These are phyloP conservation scores for Handroanthus guayacan DNA, from an alignment of 257 asterid genomes.

Conservation along the genomic window DNA sequence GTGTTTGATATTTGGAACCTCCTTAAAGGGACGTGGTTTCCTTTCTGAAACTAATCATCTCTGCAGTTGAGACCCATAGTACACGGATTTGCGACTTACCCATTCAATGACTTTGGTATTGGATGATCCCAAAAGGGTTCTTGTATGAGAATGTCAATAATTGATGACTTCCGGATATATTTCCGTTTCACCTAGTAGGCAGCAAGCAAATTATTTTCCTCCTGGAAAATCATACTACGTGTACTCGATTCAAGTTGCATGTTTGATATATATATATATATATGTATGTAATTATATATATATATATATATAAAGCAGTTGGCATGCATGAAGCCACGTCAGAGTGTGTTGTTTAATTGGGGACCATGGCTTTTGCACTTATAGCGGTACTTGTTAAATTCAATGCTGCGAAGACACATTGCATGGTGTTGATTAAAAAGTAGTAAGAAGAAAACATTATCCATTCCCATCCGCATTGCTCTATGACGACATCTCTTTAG, in stretches of 20 bases:
- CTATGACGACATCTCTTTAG: background rate
- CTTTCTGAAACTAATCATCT: slow-evolving; percentile 1
- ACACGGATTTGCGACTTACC: no score
- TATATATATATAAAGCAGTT: no score
- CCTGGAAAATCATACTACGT: no score
- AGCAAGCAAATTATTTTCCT: background rate
- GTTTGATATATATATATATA: no score
- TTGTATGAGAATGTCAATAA: no score
- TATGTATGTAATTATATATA: no score
- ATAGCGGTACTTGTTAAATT: background rate
- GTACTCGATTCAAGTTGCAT: no score
- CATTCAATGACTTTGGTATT: no score
- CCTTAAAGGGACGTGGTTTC: background rate
- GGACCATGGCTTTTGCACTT: slow-evolving; percentile 3
- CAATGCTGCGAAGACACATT: background rate
- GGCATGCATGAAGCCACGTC: no score
- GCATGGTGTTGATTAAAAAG: background rate
- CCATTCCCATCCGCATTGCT: slow-evolving; percentile 15
- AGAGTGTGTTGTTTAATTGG: no score
- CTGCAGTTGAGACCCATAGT: background rate
- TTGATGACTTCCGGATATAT: background rate
- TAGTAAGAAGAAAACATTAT: slow-evolving; percentile 8
- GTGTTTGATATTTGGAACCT: slow-evolving; percentile 3
- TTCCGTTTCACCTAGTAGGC: background rate
- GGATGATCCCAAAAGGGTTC: no score